Evolutionary conservation across 2,329 filamentous ascomycete genomes (phyloP), one percentile per base, ranked within the genome.

Genomic region (Xylaria sp.): DNA sequence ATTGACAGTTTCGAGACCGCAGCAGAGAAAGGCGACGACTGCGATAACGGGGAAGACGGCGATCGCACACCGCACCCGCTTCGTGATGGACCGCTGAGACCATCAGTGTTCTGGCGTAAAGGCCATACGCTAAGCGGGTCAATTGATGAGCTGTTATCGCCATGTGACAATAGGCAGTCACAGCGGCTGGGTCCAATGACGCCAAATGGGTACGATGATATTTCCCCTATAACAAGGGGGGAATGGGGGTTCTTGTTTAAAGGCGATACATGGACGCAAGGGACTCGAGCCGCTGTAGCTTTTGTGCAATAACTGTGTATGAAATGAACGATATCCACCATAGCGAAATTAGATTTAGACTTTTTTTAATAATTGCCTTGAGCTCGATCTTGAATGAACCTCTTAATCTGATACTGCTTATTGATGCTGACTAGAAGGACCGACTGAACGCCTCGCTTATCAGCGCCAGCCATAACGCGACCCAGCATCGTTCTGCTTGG

Each of bases 401-500:
- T 10, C 2, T 18, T 45, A 28, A 28, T 23, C 3, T 52, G 25
- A 15, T 28, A 25, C n/a, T 39, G 8, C 43, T 5, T 36, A 20
- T 23, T 36, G 39, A 50, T 48, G 20, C 25, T 41, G 23, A 34
- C 20, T 28, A 20, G 43, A 30, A 30, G 23, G 1, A 23, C 28
- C 10, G 10, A 23, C 7, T 45, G 25, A 32, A 34, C 0, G 9
- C 30, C 20, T 23, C 18, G 10, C 12, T 15, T 15, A 48, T 78
- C 71, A 82, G 71, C 80, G 82, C 93, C 93, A 97, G 5, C 94
- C 94, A 81, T 97, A 97, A 74, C 88, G 89, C 66, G 88, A 90
- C 4, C 92, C 92, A 23, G 93, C 93, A 78, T 97, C 94, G 74
- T 88, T 90, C 79, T 93, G 90, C 76, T 94, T 96, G 74, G 86